Conservation (phyloP, 2,329 filamentous ascomycete species). For the Ceratocystis destructans region DNA sequence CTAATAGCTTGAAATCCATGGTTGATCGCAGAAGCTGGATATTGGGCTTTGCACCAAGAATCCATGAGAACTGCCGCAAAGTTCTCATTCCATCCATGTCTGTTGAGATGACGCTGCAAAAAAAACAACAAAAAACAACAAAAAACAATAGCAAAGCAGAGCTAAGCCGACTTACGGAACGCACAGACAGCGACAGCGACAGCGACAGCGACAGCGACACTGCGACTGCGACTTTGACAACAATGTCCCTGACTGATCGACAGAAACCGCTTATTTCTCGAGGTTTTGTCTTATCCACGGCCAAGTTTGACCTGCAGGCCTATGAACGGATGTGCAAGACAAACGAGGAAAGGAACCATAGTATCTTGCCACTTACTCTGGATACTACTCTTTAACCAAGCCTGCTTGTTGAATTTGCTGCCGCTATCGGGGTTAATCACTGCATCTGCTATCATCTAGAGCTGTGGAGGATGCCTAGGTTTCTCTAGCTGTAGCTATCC, state of each 20-base stretch:
- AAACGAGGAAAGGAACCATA: not conserved
- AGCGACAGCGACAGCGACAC: not conserved
- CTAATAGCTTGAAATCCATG: not conserved
- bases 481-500: not conserved
- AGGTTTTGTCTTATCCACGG: not conserved
- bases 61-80: not conserved
- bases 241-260: not conserved
- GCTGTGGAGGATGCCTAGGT: not conserved
- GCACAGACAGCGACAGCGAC: not conserved
- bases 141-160: not conserved
- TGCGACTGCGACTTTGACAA: not conserved
- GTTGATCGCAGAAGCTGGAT: not conserved
- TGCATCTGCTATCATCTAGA: not conserved
- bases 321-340: not conserved
- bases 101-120: not conserved
- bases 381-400: not conserved
- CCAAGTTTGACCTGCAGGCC: not conserved
- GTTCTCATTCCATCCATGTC: conserved; percentile 2
- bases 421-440: not conserved
- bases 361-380: too few species aligned
- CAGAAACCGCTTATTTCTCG: not conserved
- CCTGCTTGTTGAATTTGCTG: too few species aligned
- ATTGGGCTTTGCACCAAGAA: not conserved
- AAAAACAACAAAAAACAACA: not conserved
- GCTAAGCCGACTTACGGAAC: not conserved